These are phyloP conservation scores for Sorghum bicolor DNA, from an alignment of 176 grass and related monocot species.

Conservation along the genomic window DNA sequence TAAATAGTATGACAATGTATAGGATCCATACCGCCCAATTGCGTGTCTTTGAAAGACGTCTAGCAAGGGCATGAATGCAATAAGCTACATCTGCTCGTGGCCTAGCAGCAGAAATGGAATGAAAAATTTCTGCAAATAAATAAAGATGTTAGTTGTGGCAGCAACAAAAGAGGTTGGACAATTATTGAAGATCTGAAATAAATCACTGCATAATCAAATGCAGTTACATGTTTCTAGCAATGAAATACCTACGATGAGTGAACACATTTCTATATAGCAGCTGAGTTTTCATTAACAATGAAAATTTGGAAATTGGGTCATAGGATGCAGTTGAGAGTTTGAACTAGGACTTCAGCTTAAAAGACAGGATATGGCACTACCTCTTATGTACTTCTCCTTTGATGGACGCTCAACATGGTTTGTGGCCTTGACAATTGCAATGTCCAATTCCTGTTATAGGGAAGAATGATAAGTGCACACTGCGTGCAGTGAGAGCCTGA, in stretches of 20 bases:
- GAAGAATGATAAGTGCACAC: background rate
- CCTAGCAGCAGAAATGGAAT: slow-evolving; percentile 94
- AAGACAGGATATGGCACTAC: slow-evolving; percentile 13
- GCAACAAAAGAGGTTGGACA: background rate
- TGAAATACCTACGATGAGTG: background rate
- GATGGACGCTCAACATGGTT: slow-evolving; percentile 88
- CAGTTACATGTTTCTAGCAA: background rate
- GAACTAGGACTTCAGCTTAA: background rate
- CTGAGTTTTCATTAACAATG: background rate
- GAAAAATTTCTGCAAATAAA: slow-evolving; percentile 85
- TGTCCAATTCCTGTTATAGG: slow-evolving; percentile 79
- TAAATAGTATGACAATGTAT: background rate
- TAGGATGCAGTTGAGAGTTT: background rate
- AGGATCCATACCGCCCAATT: slow-evolving; percentile 82
- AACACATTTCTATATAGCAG: background rate
- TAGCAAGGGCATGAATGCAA: slow-evolving; percentile 98
- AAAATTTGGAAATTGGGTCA: background rate
- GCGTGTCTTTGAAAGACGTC: slow-evolving; percentile 89
- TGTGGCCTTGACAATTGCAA: slow-evolving; percentile 95
- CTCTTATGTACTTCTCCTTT: slow-evolving; percentile 97
- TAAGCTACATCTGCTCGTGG: slow-evolving; percentile 97
- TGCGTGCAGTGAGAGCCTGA: background rate
- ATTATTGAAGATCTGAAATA: background rate
- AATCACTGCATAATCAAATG: background rate
- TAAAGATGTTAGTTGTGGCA: background rate